phyloP scores from a whole-genome alignment of 1,139 yeast species.

The Yamadazyma blattariae region DNA sequence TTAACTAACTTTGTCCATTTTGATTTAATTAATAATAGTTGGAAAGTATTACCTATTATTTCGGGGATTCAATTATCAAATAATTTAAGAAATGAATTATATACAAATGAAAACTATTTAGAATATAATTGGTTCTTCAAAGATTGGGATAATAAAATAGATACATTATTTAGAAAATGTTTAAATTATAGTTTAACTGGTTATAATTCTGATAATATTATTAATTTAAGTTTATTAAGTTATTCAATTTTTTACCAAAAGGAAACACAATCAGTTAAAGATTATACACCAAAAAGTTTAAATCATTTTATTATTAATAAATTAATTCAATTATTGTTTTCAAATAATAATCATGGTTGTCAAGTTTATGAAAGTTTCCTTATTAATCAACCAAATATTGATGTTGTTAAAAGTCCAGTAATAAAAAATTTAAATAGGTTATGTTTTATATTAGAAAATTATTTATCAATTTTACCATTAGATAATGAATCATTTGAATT shows the following conservation, averaged over 20 bases:
- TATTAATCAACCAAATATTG: conserved; percentile 8
- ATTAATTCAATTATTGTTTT: conserved; percentile 22
- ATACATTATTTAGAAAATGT: conserved; percentile 22
- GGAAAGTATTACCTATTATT: conserved; percentile 59
- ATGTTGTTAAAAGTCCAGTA: conserved; percentile 35
- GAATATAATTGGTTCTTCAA: conserved; percentile 33
- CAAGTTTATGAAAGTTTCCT: conserved; percentile 21
- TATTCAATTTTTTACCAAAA: conserved; percentile 29
- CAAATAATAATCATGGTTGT: conserved; percentile 12
- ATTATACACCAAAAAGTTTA: conserved; percentile 24
- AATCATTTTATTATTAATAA: conserved; percentile 21
- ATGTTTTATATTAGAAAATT: conserved; percentile 44
- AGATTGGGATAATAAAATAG: conserved; percentile 28
- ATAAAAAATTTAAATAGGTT: conserved; percentile 49
- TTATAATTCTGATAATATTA: conserved; percentile 21
- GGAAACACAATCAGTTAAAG: conserved; percentile 17
- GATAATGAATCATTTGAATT: conserved; percentile 17
- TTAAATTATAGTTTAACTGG: conserved; percentile 24
- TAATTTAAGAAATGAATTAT: conserved; percentile 34
- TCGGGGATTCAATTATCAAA: conserved; percentile 51
- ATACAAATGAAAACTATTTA: conserved; percentile 22
- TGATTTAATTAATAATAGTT: conserved; percentile 33
- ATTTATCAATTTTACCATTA: conserved; percentile 21
- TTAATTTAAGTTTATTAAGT: conserved; percentile 31
- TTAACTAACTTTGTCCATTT: conserved; percentile 29